Base-by-base conservation (phyloP, 1,284 basidiomycete genomes). In the Leccinum olivaceoglutinosum region DNA sequence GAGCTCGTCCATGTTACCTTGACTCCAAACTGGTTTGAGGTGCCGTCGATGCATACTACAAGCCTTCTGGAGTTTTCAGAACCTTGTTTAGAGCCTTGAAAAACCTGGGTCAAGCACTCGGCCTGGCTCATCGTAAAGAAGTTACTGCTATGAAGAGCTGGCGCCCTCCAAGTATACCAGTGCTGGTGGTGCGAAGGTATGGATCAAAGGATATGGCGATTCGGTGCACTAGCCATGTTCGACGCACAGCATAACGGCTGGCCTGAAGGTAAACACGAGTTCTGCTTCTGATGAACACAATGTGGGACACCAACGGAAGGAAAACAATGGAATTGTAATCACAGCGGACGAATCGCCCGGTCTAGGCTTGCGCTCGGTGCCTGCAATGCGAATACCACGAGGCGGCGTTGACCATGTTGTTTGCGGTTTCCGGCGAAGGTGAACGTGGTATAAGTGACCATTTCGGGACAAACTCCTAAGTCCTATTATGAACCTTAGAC, bases 41-140 rank as follows among this genome's bases (percentile, higher is more conserved):
- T 79, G 21, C 77, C 77, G 25, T 77, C 77, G 18, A 78, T 77
- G 65, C 76, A 77, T 34, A 77, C 69, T 1, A 78, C 70, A 25
- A 77, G 70, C 53, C 75, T 77, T 46, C 76, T 60, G 1, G 66
- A 68, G 57, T 16, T 58, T 14, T 21, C 53, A 3, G 12, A 16
- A 4, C 29, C 5, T 9, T 18, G 34, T 25, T 60, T 53, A 0
- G 46, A 11, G 59, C 68, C 71, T 36, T 62, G 59, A 60, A 49
- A 66, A 3, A 38, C 44, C 2, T 41, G 68, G 5, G 49, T 44
- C 25, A 44, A 60, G 1, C 51, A 57, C 34, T 36, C 34, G 34
- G 34, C 41, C 2, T 41, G 67, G 5, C 44, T 60, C 34, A 61
- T 10, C 67, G 69, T 29, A 59, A 32, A 34, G 54, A 54, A 29